These are phyloP conservation scores for Pseudogymnoascus sp. DNA, from an alignment of 2,329 filamentous ascomycete species.

Conservation along the genomic window DNA sequence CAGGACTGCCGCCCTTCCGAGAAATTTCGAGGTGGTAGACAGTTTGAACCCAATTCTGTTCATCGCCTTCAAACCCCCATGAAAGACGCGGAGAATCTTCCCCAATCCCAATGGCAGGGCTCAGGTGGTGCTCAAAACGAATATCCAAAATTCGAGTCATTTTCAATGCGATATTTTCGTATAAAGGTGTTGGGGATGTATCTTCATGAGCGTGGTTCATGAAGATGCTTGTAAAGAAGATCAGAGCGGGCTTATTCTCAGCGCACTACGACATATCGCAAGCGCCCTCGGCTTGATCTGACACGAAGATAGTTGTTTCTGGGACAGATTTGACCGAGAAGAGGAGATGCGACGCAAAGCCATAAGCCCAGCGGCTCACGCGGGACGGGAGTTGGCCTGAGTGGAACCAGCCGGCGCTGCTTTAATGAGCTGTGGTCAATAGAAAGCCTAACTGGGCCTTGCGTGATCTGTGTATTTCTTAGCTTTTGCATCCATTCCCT, in stretches of 20 bases:
- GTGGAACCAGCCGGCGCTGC: background rate
- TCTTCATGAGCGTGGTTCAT: background rate
- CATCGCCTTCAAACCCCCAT: conserved; percentile 36
- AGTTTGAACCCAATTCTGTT: conserved; percentile 35
- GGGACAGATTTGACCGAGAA: background rate
- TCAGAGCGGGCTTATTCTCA: background rate
- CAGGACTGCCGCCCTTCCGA: conserved; percentile 13
- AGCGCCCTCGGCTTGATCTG: background rate
- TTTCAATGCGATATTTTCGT: background rate
- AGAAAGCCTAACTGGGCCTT: background rate
- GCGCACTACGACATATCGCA: background rate
- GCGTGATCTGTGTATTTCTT: background rate
- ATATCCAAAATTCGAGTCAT: background rate
- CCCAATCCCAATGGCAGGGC: conserved; percentile 34
- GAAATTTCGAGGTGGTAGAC: conserved; percentile 38
- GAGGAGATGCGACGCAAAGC: background rate
- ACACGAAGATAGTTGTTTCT: background rate
- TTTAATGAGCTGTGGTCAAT: background rate
- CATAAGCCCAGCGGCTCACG: background rate
- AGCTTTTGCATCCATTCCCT: background rate
- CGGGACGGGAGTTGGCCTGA: background rate
- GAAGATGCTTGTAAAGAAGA: background rate
- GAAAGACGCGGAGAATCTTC: conserved; percentile 38
- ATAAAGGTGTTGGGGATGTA: background rate
- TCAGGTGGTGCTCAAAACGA: background rate